Conservation (phyloP, 495 filamentous ascomycete genomes). For the Xylaria palmicola region DNA sequence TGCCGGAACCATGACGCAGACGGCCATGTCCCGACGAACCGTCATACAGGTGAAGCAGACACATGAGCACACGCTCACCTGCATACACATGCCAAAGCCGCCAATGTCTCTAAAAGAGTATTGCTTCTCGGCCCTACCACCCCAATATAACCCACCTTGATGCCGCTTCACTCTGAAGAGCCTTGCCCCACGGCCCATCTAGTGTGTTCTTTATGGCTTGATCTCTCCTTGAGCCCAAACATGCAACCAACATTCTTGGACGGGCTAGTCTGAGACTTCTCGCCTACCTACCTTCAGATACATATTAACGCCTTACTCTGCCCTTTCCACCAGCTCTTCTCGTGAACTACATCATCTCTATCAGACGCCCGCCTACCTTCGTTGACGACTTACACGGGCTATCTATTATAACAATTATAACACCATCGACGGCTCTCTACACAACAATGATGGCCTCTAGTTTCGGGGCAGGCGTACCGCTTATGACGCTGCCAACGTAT, state of each 20-base stretch:
- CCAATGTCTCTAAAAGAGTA: constrained; percentile 36
- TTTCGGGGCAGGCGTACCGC: constrained; percentile 22
- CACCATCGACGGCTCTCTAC: background rate
- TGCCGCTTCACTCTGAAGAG: constrained; percentile 28
- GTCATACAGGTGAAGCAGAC: constrained; percentile 35
- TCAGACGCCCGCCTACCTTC: background rate
- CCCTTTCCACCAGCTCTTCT: background rate
- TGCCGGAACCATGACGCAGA: constrained; percentile 40
- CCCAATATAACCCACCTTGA: constrained; percentile 37
- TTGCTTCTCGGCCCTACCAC: constrained; percentile 38
- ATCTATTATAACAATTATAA: background rate
- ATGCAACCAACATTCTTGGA: constrained; percentile 16
- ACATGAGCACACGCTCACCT: constrained; percentile 34
- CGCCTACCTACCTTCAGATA: background rate
- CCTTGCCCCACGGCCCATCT: constrained; percentile 31
- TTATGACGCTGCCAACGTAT: constrained; percentile 26
- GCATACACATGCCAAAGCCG: constrained; percentile 38
- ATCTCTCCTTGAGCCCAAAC: constrained; percentile 13
- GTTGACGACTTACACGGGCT: background rate
- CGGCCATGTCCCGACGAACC: constrained; percentile 35
- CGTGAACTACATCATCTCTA: background rate
- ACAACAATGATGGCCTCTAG: constrained; percentile 32
- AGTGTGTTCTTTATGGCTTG: constrained; percentile 32
- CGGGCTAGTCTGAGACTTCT: constrained; percentile 12
- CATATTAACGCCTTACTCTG: background rate